Base-by-base conservation (phyloP, 2,329 filamentous ascomycete genomes). In the Alternaria sp. region DNA sequence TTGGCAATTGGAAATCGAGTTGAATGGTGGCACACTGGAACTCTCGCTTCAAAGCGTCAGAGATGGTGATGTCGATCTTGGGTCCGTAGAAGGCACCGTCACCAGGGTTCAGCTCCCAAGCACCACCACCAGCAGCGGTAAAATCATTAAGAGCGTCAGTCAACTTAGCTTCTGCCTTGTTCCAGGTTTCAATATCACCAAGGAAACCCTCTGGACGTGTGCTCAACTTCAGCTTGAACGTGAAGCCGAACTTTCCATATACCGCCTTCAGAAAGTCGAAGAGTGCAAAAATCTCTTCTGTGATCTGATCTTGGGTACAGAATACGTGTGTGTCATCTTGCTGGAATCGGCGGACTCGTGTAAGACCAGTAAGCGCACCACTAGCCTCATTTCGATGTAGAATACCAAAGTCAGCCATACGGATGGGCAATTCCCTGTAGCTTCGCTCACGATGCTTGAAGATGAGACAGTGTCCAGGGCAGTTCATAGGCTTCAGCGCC, bases 41-140 rank as follows among this genome's bases (percentile, higher is more conserved):
- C 62, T 94, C 92, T 77, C 94, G 88, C 80, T 89, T 89, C 68
- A 97, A 84, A 46, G 92, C 92, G 80, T 97, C 94, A 53, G 89
- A 90, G 74, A 99, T 94, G 63, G 92, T 96, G 75, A 99, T 95
- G 73, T 99, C 95, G 71, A 98, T 97, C 87, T 99, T 99, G 53
- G 95, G 95, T 2, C 95, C 95, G 79, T 99, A 99, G 82, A 98
- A 99, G 54, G 95, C 95, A 76, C 95, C 95, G 72, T 99, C 95
- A 59, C 94, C 95, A 62, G 93, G 91, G 80, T 98, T 97, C 53
- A 97, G 84, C 78, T 92, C 91, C 95, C 95, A 99, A 65, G 89
- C 84, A 34, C 89, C 85, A 62, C 90, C 87, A 54, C 84, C 85
- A 49, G 81, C 68, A 14, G 76, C 74, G 4, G 76, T 75, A 79